Conservation (phyloP, 345 rosid species). For the Euphorbia pulcherrima region DNA sequence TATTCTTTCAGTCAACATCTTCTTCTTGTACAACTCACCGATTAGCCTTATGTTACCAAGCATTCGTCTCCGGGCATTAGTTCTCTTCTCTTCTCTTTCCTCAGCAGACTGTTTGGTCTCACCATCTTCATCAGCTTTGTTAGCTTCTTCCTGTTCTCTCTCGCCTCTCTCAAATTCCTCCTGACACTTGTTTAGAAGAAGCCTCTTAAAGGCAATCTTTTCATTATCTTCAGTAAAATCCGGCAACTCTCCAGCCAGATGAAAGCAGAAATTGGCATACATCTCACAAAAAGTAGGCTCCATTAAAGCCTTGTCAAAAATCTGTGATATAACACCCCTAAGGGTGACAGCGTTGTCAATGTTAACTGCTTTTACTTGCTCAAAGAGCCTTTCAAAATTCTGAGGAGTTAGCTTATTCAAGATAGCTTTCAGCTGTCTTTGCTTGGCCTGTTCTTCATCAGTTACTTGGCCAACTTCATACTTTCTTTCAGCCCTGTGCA, state of each 20-base stretch:
- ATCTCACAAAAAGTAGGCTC: conserved; percentile 98
- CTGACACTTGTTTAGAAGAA: conserved; percentile 91
- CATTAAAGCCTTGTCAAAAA: conserved; percentile 95
- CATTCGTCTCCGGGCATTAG: conserved; percentile 84
- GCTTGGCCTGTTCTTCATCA: conserved; percentile 80
- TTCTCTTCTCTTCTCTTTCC: conserved; percentile 83
- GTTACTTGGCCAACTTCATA: conserved; percentile 78
- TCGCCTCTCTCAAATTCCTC: conserved; percentile 96
- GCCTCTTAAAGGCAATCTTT: conserved; percentile 75
- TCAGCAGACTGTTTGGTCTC: conserved; percentile 63
- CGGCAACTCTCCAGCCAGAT: conserved; percentile 68
- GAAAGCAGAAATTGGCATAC: conserved; percentile 78
- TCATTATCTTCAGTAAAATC: conserved; percentile 66
- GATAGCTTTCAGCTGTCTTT: conserved; percentile 80
- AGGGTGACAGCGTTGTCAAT: conserved; percentile 78
- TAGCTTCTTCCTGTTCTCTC: conserved; percentile 88
- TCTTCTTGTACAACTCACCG: conserved; percentile 93
- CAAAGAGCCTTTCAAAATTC: conserved; percentile 85
- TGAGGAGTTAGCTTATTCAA: conserved; percentile 96
- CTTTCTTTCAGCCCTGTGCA: conserved; percentile 93
- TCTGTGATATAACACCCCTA: conserved; percentile 75
- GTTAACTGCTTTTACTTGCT: conserved; percentile 81
- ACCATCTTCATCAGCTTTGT: conserved; percentile 80
- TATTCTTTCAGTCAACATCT: conserved; percentile 85
- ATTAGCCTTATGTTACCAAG: conserved; percentile 92